Base-by-base conservation (phyloP, 1,284 basidiomycete genomes). In the Cryptococcus sp. region DNA sequence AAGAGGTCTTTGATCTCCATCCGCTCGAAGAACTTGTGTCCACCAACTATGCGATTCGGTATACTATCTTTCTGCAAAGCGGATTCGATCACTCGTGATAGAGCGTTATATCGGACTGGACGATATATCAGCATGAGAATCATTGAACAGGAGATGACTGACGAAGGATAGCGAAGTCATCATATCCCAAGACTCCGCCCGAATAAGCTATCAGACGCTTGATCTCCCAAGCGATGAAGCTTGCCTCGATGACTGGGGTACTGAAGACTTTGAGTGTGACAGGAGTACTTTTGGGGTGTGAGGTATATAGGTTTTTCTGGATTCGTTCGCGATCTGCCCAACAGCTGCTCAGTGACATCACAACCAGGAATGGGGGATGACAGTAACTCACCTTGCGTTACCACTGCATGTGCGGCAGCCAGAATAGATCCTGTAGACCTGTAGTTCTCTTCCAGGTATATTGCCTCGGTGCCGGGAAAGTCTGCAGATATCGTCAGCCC, bases 11-110 rank as follows among this genome's bases (percentile, higher is more conserved):
- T 93, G 72, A 96, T 84, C 80, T 91, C 89, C 64, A 84, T 75
- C 8, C 91, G 86, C 62, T 93, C 89, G 69, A 93, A 94, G 83
- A 93, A 93, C 73, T 88, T 89, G 73, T 89, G 86, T 0, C 91
- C 91, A 16, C 86, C 88, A 10, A 95, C 82, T 52, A 95, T 83
- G 47, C 86, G 80, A 67, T 84, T 86, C 0, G 91, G 91, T 46
- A 96, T 89, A 29, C 86, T 83, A 62, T 87, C 85, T 59, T 85
- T 86, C 72, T 91, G 89, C 20, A 96, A 76, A 1, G 87, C 86
- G 16, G 83, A 83, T 77, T 95, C 93, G 46, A 95, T 83, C 0
- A 82, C 80, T 29, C 92, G 85, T 0, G 90, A 93, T 3, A 93
- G 80, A 0, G 91, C 88, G 72, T 89, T 93, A 73, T 87, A 92